phyloP scores from a whole-genome alignment of 352 stramenopile species.

The Pythium rishiriense region DNA sequence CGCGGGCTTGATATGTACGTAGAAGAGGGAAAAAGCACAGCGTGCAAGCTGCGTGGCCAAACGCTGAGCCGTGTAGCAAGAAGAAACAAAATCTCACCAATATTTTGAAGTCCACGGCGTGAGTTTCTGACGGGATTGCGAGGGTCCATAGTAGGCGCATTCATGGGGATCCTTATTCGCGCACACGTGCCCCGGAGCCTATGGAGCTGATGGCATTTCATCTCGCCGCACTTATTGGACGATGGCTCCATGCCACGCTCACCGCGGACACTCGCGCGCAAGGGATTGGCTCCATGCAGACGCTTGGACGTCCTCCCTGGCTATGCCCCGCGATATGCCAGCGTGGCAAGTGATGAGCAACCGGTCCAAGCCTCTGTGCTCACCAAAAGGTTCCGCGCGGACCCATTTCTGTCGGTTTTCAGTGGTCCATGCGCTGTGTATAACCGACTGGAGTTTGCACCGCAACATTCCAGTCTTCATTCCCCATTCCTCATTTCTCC shows the following conservation, averaged over 20 bases:
- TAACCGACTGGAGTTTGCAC: too few relatives aligned
- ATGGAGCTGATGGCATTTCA: neutral
- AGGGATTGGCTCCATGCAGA: slow-evolving; percentile 20
- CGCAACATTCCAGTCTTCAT: too few relatives aligned
- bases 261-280: neutral
- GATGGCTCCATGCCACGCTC: neutral
- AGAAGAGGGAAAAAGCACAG: neutral
- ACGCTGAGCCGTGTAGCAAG: neutral
- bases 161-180: neutral
- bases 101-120: neutral
- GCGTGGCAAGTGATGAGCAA: neutral
- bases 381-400: neutral
- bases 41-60: neutral
- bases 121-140: too few relatives aligned
- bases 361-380: neutral
- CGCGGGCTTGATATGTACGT: slow-evolving; percentile 6
- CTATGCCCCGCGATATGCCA: slow-evolving; percentile 2
- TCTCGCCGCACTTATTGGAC: neutral
- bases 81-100: neutral
- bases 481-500: neutral
- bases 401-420: too few relatives aligned
- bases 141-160: neutral
- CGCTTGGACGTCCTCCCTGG: neutral
- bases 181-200: neutral
- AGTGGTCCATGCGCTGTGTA: too few relatives aligned